Evolutionary conservation across 768 basidiomycete genomes (phyloP), one percentile per base, ranked within the genome.

Genomic region (Lenzites betulinus): DNA sequence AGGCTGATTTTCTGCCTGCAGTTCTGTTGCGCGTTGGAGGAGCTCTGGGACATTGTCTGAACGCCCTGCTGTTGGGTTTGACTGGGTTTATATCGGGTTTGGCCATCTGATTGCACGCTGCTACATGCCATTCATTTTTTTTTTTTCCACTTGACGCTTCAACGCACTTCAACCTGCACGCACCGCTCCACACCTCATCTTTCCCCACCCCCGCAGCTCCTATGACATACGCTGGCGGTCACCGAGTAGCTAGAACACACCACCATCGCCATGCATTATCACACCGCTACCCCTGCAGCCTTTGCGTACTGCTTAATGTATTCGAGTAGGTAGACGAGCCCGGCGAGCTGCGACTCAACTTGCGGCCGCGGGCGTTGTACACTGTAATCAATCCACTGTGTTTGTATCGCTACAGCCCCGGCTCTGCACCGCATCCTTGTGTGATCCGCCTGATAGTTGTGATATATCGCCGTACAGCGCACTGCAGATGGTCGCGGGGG

Each of bases 21-120:
- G 92, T 93, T 95, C 73, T 93, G 92, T 71, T 93, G 92, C 69
- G 88, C 90, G 3, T 77, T 96, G 54, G 95, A 98, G 77, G 95
- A 98, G 62, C 81, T 97, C 52, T 96, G 95, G 95, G 93, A 95
- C 72, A 87, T 97, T 69, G 83, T 94, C 54, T 95, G 77, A 79
- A 42, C 20, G 22, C 26, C 20, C 51, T 8, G 20, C 25, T 22
- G 23, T 46, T 25, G 44, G 33, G 41, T 15, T 46, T 53, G 35
- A 28, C 52, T 51, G 43, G 57, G 49, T 46, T 28, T 23, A 23
- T 26, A 23, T 43, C 43, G 47, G 47, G 52, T 38, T 13, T 43
- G 46, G n/a, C 25, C 33, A 47, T n/a, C 26, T 25, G 22, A 25
- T 38, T 9, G 26, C 42, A 16, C 12, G 28, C 15, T 20, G 30